Percentiles rank a stretch among this genome's conserved stretches.
phyloP scores from a whole-genome alignment of 1,139 yeast genomes.

The Ogataea hybrid region DNA sequence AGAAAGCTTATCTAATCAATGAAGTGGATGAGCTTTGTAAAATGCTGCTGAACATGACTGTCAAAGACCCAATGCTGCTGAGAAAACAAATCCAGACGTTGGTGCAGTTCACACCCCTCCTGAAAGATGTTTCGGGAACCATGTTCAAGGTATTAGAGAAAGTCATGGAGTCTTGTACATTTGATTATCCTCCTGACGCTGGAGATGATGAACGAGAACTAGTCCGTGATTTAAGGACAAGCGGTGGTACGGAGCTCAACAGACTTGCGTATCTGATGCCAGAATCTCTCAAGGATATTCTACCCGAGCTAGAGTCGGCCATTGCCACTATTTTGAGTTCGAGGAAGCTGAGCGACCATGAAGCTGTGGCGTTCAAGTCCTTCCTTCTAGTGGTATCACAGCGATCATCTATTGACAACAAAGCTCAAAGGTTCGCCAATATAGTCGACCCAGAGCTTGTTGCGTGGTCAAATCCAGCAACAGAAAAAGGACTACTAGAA shows the following conservation, averaged over 20 bases:
- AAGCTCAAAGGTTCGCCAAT: slow-evolving; percentile 70
- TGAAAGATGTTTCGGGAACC: slow-evolving; percentile 64
- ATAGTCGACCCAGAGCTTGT: slow-evolving; percentile 90
- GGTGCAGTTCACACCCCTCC: slow-evolving; percentile 94
- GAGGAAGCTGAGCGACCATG: slow-evolving; percentile 81
- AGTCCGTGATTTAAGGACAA: slow-evolving; percentile 82
- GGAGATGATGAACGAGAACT: slow-evolving; percentile 75
- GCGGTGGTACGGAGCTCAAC: slow-evolving; percentile 93
- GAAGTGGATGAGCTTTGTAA: slow-evolving; percentile 78
- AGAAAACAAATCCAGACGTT: slow-evolving; percentile 88
- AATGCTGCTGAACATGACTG: slow-evolving; percentile 68
- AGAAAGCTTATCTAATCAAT: slow-evolving; percentile 53
- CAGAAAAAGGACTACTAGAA: slow-evolving; percentile 85
- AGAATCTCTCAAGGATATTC: slow-evolving; percentile 76
- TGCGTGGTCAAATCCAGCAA: slow-evolving; percentile 92
- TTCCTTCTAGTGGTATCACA: slow-evolving; percentile 89
- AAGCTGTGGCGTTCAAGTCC: slow-evolving; percentile 89
- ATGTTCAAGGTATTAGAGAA: slow-evolving; percentile 86
- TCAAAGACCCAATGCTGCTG: slow-evolving; percentile 76
- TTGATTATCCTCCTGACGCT: slow-evolving; percentile 66
- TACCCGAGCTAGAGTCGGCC: slow-evolving; percentile 77
- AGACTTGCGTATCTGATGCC: slow-evolving; percentile 95
- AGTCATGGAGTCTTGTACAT: slow-evolving; percentile 84
- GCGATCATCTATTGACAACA: slow-evolving; percentile 67
- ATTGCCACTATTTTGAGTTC: slow-evolving; percentile 69